Conservation (phyloP, 2,329 filamentous ascomycete genomes). For the Emericellopsis atlantica region DNA sequence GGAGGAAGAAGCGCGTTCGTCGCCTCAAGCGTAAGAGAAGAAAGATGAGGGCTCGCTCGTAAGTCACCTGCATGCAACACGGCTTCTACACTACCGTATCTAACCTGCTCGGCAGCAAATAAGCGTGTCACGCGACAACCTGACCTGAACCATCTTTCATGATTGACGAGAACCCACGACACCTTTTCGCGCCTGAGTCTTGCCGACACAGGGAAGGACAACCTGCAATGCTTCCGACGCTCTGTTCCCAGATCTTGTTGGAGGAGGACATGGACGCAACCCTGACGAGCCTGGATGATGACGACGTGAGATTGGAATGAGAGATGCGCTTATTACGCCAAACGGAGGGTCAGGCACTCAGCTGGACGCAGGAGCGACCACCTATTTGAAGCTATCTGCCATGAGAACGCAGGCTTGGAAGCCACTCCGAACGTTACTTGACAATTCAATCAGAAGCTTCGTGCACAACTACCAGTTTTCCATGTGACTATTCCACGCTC, state of each 20-base stretch:
- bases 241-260: neutral
- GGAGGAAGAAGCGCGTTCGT: slow-evolving; percentile 99
- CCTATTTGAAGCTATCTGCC: slow-evolving; percentile 12
- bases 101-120: slow-evolving; percentile 42
- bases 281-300: too few species aligned
- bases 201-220: neutral
- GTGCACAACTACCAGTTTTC: slow-evolving; percentile 13
- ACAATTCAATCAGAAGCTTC: slow-evolving; percentile 7
- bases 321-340: slow-evolving; percentile 10
- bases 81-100: slow-evolving; percentile 8
- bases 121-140: slow-evolving; percentile 50
- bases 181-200: neutral
- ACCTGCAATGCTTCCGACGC: neutral
- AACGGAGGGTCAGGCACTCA: slow-evolving; percentile 16
- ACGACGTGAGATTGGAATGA: neutral
- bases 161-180: slow-evolving; percentile 17
- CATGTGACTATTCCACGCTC: neutral
- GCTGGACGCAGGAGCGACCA: slow-evolving; percentile 15
- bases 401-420: slow-evolving; percentile 12
- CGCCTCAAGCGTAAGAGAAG: slow-evolving; percentile 99
- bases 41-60: slow-evolving; percentile 99
- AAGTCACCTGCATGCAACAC: slow-evolving; percentile 29
- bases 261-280: neutral
- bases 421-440: slow-evolving; percentile 2
- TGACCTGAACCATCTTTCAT: slow-evolving; percentile 35